Evolutionary conservation across 441 rosid species (phyloP).

Genomic region (Viola pubescens): DNA sequence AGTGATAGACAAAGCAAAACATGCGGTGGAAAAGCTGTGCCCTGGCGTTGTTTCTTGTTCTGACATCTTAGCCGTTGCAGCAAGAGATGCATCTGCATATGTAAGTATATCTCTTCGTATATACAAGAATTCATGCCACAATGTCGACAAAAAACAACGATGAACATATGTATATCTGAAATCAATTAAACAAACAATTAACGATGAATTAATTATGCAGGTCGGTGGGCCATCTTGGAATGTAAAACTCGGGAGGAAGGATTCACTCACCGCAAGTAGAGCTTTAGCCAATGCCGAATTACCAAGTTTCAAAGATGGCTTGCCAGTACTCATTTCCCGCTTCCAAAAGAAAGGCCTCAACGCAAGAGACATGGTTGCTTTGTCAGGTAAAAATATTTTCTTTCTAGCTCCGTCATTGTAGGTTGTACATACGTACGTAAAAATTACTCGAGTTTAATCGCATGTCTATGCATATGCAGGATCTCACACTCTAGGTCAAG

Average conservation of each 20-base stretch:
- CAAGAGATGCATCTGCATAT: slow-evolving; percentile 61
- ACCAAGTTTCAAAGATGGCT: slow-evolving; percentile 27
- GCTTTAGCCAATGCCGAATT: slow-evolving; percentile 29
- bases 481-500: too few relatives aligned
- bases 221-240: slow-evolving; percentile 44
- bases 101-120: slow-evolving; percentile 20
- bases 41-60: slow-evolving; percentile 67
- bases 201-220: slow-evolving; percentile 7
- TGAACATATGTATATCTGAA: too few relatives aligned
- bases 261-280: slow-evolving; percentile 35
- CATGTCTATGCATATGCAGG: not conserved
- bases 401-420: too few relatives aligned
- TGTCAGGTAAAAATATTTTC: slow-evolving; percentile 9
- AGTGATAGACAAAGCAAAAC: slow-evolving; percentile 45
- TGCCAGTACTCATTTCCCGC: slow-evolving; percentile 24
- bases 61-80: slow-evolving; percentile 58
- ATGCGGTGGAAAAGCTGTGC: slow-evolving; percentile 35
- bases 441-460: too few relatives aligned
- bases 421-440: too few relatives aligned
- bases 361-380: slow-evolving; percentile 50
- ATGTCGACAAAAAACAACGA: not conserved
- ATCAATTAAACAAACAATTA: not conserved
- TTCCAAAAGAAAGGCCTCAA: slow-evolving; percentile 40
- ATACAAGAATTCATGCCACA: not conserved
- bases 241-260: slow-evolving; percentile 47